Base-by-base conservation (phyloP, 2,329 filamentous ascomycete species). In the Apiospora pterosperma region DNA sequence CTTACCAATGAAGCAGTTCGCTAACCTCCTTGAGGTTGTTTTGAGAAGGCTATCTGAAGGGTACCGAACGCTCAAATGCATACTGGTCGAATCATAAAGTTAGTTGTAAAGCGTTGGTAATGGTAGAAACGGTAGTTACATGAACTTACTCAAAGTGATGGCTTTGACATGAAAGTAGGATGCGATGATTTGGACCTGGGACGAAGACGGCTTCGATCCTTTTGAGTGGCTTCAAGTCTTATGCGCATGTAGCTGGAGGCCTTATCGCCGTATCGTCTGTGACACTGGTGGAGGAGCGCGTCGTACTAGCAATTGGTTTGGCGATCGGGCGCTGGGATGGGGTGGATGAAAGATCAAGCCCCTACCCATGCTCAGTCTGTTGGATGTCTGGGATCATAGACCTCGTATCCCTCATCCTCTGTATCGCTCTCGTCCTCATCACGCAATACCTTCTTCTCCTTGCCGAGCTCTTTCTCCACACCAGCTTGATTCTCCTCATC, bases 321-420 rank as follows among this genome's bases (percentile, higher is more conserved):
- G 28, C 8, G 7, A 1, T 1, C 28, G 48, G 48, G 48, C 16
- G 7, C 25, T 34, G 25, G 11, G 4, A 10, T 55, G 14, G 8
- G 25, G 5, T 14, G 10, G 4, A n/a, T 19, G 2, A n/a, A 31
- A 31, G 19, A 5, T 34, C 1, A 8, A 21, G 8, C 1, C 1
- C 0, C 5, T 4, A 8, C 1, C 44, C n/a, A 25, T 59, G 10
- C 63, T 88, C 79, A 90, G 68, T 88, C 83, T 0, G 88, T 90
- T 28, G 88, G 88, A 62, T 79, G 78, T 39, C 82, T 78, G 1
- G 88, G 88, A 69, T 90, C 81, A 74, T 92, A 91, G 61, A 89
- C 81, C 67, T 91, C 86, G 73, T 92, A 92, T 2, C 85, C 89
- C 70, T 92, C 90, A 67, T 91, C 89, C 62, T 91, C 90, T 1